Conservation (phyloP, 1,284 basidiomycete species). For the Xerocomus tenax region DNA sequence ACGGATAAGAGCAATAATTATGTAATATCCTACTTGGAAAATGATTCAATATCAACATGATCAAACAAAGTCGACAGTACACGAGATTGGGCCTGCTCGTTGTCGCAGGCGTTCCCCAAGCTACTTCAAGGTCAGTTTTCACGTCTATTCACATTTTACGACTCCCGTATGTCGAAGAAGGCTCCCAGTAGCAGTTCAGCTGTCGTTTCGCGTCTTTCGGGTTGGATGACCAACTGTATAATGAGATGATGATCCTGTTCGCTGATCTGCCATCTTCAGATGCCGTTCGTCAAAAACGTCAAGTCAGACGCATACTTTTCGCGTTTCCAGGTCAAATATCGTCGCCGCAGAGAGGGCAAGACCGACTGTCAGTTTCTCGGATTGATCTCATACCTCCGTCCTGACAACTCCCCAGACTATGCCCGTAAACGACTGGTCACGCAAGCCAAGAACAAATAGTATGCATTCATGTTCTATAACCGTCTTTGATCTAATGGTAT, state of each 20-base stretch:
- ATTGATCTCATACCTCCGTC: background rate
- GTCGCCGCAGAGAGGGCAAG: conserved; percentile 92
- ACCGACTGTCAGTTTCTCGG: conserved; percentile 75
- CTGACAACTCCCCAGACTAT: conserved; percentile 58
- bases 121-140: conserved; percentile 48
- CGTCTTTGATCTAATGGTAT: conserved; percentile 8
- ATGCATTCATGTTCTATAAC: conserved; percentile 22
- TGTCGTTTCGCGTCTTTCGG: conserved; percentile 8
- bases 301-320: conserved; percentile 94
- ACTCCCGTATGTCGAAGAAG: background rate
- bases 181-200: background rate
- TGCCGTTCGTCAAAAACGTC: conserved; percentile 85
- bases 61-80: conserved; percentile 22
- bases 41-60: conserved; percentile 23
- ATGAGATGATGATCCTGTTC: conserved; percentile 20
- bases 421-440: conserved; percentile 92
- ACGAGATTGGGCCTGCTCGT: conserved; percentile 16
- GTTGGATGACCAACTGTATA: conserved; percentile 23
- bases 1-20: conserved; percentile 11
- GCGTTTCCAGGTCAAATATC: conserved; percentile 95
- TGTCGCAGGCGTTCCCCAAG: conserved; percentile 36
- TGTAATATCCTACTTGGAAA: conserved; percentile 10
- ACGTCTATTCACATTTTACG: background rate
- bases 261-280: conserved; percentile 38
- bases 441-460: conserved; percentile 99